A percentile compares a stretch with the other conserved stretches of the same genome.
phyloP scores from a whole-genome alignment of 1,284 basidiomycete genomes.

The Entoloma clypeatum region DNA sequence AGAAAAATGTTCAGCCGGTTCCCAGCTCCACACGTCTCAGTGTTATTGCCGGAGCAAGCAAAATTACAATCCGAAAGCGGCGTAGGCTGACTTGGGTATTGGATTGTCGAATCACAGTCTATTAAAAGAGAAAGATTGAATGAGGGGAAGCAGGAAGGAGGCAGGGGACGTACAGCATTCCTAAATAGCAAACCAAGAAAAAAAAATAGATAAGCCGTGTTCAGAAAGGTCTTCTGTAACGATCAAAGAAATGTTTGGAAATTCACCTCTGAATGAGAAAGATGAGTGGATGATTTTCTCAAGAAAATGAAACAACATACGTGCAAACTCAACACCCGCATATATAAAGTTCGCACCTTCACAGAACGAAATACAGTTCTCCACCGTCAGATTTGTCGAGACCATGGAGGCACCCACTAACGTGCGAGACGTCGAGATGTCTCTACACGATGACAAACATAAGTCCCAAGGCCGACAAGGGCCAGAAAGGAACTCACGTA shows the following conservation, averaged over 20 bases:
- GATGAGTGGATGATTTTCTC: not conserved
- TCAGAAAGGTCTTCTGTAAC: not conserved
- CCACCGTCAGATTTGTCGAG: conserved; percentile 15
- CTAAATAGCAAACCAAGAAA: conserved; percentile 14
- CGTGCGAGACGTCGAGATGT: conserved; percentile 19
- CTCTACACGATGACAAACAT: conserved; percentile 7
- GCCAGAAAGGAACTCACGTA: conserved; percentile 11
- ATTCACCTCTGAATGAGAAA: conserved; percentile 11
- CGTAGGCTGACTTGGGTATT: conserved; percentile 31
- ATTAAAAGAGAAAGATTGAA: conserved; percentile 1
- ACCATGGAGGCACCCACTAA: conserved; percentile 16
- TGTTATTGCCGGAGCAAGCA: conserved; percentile 33
- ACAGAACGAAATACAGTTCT: conserved; percentile 17
- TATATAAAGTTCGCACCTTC: conserved; percentile 19
- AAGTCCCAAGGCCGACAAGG: not conserved
- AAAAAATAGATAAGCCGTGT: not conserved
- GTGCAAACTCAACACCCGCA: conserved; percentile 25
- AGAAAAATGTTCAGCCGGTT: conserved; percentile 34
- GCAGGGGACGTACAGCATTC: conserved; percentile 36
- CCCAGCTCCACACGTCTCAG: conserved; percentile 35
- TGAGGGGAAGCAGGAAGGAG: conserved; percentile 1
- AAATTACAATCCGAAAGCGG: conserved; percentile 32
- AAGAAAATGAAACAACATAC: conserved; percentile 11
- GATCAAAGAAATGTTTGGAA: conserved; percentile 6
- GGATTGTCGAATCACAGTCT: conserved; percentile 41